Percentiles rank a stretch among this genome's conserved stretches.
Evolutionary conservation across 371 early-diverging fungal genomes (phyloP).

Genomic region (Rhizomucor miehei): DNA sequence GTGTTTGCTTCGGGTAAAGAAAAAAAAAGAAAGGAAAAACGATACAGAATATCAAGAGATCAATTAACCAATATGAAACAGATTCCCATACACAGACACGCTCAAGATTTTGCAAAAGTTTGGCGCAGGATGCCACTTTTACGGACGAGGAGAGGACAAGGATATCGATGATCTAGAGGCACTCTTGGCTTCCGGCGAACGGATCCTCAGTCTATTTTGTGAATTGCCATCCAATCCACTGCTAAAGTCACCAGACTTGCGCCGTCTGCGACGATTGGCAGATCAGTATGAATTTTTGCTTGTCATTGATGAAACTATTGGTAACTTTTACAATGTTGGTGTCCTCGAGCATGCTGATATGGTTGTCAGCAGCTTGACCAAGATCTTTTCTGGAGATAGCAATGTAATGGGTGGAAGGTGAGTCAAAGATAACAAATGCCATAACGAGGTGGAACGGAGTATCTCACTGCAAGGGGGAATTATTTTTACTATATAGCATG

Average conservation of each 20-base stretch:
- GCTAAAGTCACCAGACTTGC: constrained; percentile 77
- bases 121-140: constrained; percentile 85
- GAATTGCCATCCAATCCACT: constrained; percentile 96
- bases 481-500: constrained; percentile 48
- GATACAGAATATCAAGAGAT: too few relatives aligned
- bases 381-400: constrained; percentile 91
- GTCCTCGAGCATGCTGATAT: constrained; percentile 82
- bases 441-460: too few relatives aligned
- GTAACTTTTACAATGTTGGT: constrained; percentile 85
- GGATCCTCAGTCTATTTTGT: constrained; percentile 78
- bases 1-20: constrained; percentile 86
- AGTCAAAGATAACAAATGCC: not conserved
- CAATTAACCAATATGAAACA: constrained; percentile 13
- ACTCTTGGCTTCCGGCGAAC: constrained; percentile 53
- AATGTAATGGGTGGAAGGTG: constrained; percentile 98
- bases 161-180: constrained; percentile 73
- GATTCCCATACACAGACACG: constrained; percentile 94
- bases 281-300: constrained; percentile 74
- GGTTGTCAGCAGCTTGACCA: constrained; percentile 91
- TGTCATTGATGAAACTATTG: constrained; percentile 94
- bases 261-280: constrained; percentile 71
- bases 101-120: constrained; percentile 93
- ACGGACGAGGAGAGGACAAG: constrained; percentile 73
- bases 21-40: not conserved
- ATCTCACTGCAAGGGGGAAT: too few relatives aligned